A percentile compares a stretch with the other conserved stretches of the same genome.
Evolutionary conservation across 305 asterid species (phyloP).

Genomic region (Coffea humblotiana): DNA sequence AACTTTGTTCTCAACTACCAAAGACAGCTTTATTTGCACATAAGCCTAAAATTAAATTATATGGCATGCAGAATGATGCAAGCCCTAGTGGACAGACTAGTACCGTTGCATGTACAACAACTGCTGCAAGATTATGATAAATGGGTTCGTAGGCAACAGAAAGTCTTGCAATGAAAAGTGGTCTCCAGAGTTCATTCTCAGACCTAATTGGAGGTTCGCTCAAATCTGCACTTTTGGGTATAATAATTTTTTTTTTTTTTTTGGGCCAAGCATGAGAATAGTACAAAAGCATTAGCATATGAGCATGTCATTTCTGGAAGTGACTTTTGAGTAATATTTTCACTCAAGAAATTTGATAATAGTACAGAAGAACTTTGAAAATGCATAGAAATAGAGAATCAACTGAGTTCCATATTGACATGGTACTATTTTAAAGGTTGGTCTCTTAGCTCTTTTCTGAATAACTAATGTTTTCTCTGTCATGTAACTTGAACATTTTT

Average conservation of each 20-base stretch:
- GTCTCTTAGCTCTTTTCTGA: background rate
- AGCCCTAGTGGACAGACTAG: slow-evolving; percentile 71
- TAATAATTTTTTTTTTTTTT: background rate
- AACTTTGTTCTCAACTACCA: background rate
- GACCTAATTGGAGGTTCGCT: slow-evolving; percentile 7
- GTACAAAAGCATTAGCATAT: background rate
- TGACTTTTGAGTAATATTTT: background rate
- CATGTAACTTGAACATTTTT: background rate
- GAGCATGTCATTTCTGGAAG: background rate
- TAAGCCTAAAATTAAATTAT: slow-evolving; percentile 17
- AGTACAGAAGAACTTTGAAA: background rate
- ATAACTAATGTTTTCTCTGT: background rate
- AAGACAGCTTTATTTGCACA: background rate
- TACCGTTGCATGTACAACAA: slow-evolving; percentile 70
- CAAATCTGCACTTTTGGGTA: background rate
- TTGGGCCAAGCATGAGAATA: background rate
- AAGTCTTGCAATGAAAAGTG: slow-evolving; percentile 8
- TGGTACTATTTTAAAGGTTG: background rate
- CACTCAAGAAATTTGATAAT: background rate
- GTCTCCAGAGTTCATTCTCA: background rate
- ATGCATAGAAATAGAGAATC: background rate
- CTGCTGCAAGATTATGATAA: slow-evolving; percentile 60
- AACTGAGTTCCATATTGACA: background rate
- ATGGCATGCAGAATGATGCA: slow-evolving; percentile 71
- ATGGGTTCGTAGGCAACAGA: slow-evolving; percentile 51